phyloP scores from a whole-genome alignment of 768 basidiomycete species.

The Lyophyllum shimeji region DNA sequence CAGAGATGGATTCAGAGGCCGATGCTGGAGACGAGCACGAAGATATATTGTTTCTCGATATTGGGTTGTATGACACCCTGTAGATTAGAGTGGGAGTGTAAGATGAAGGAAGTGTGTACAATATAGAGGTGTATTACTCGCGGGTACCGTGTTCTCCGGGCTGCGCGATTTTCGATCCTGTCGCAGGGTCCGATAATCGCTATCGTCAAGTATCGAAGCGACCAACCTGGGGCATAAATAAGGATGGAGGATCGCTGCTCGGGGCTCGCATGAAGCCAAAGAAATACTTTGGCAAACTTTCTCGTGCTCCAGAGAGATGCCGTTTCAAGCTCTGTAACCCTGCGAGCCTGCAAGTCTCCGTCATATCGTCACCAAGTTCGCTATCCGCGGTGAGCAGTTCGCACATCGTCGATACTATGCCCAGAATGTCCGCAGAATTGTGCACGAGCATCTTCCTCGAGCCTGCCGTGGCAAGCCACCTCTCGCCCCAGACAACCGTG shows the following conservation, averaged over 20 bases:
- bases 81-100: too few relatives aligned
- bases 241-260: not conserved
- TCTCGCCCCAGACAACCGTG: slow-evolving; percentile 27
- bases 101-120: too few relatives aligned
- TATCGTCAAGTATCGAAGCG: too few relatives aligned
- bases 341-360: slow-evolving; percentile 27
- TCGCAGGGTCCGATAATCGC: too few relatives aligned
- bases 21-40: not conserved
- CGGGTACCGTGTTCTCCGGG: too few relatives aligned
- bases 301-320: slow-evolving; percentile 4
- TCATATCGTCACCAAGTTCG: slow-evolving; percentile 27
- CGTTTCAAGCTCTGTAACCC: slow-evolving; percentile 27
- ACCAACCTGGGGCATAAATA: not conserved
- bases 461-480: slow-evolving; percentile 32
- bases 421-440: slow-evolving; percentile 31
- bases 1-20: not conserved
- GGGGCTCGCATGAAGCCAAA: not conserved
- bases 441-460: slow-evolving; percentile 31
- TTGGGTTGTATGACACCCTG: too few relatives aligned
- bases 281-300: slow-evolving; percentile 16
- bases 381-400: slow-evolving; percentile 32
- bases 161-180: too few relatives aligned
- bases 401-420: slow-evolving; percentile 28
- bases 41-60: not conserved
- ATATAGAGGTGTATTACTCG: too few relatives aligned